Conservation (phyloP, 176 grass and related monocot genomes). For the Juncus inflexus region DNA sequence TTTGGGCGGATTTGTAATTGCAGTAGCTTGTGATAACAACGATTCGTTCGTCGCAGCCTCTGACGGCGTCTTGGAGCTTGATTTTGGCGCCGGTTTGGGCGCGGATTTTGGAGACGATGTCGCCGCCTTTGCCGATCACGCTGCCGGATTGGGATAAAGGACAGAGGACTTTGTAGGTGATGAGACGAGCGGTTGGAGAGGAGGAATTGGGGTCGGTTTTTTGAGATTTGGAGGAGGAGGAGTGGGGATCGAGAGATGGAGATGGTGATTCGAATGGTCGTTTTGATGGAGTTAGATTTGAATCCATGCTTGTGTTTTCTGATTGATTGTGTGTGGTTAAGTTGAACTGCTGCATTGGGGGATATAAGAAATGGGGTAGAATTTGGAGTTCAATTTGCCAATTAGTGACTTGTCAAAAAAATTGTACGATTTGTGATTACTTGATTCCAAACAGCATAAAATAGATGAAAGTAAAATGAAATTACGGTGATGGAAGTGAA, state of each 20-base stretch:
- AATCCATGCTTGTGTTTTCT: conserved; percentile 46
- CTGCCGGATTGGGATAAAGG: conserved; percentile 66
- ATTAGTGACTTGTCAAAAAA: neutral
- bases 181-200: conserved; percentile 35
- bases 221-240: conserved; percentile 55
- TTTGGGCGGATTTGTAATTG: conserved; percentile 23
- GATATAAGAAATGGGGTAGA: too few species aligned
- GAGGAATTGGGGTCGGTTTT: conserved; percentile 39
- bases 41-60: conserved; percentile 72
- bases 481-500: too few species aligned
- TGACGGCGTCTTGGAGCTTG: conserved; percentile 51
- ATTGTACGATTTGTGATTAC: neutral
- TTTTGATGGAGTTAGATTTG: conserved; percentile 52
- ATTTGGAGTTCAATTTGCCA: too few species aligned
- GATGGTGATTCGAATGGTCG: conserved; percentile 48
- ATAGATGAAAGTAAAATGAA: too few species aligned
- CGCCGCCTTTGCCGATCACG: conserved; percentile 76
- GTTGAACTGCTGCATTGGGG: neutral
- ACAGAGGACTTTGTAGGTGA: conserved; percentile 66
- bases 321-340: neutral
- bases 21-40: conserved; percentile 45
- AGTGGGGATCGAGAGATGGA: conserved; percentile 33
- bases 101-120: conserved; percentile 70
- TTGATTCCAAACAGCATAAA: neutral
- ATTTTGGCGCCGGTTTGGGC: conserved; percentile 64